Evolutionary conservation across 179 eudicot species (phyloP).

Genomic region (Drosera spatulata): DNA sequence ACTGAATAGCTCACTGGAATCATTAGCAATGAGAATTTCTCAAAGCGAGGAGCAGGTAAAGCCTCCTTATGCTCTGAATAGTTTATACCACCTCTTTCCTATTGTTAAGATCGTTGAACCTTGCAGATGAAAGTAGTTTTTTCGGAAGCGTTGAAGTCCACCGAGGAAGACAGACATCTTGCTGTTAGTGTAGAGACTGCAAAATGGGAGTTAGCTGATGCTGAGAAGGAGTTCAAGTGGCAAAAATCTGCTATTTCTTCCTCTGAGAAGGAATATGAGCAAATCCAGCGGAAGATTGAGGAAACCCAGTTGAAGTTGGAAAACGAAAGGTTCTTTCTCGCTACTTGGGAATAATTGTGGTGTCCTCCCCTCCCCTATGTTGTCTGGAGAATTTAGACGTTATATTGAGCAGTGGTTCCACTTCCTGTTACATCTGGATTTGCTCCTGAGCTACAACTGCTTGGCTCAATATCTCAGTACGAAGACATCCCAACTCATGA

Average conservation of each 20-base stretch:
- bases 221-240: constrained; percentile 85
- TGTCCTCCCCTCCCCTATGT: too few relatives aligned
- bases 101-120: constrained; percentile 6
- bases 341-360: too few relatives aligned
- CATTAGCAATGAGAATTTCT: constrained; percentile 43
- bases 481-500: too few relatives aligned
- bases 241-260: constrained; percentile 54
- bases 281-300: constrained; percentile 50
- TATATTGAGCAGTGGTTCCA: too few relatives aligned
- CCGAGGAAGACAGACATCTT: constrained; percentile 66
- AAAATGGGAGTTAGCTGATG: constrained; percentile 70
- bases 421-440: too few relatives aligned
- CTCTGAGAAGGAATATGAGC: constrained; percentile 86
- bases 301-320: constrained; percentile 52
- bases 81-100: neutral
- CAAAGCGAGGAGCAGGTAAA: constrained; percentile 65
- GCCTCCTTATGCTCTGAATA: neutral
- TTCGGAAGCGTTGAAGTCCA: constrained; percentile 45
- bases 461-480: too few relatives aligned
- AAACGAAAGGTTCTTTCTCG: constrained; percentile 45
- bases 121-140: constrained; percentile 67
- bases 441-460: too few relatives aligned
- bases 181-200: constrained; percentile 51
- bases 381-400: too few relatives aligned
- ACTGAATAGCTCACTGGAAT: constrained; percentile 38